Evolutionary conservation across 2,329 filamentous ascomycete genomes (phyloP), one percentile per base, ranked within the genome.

Genomic region (Fusarium piperis): DNA sequence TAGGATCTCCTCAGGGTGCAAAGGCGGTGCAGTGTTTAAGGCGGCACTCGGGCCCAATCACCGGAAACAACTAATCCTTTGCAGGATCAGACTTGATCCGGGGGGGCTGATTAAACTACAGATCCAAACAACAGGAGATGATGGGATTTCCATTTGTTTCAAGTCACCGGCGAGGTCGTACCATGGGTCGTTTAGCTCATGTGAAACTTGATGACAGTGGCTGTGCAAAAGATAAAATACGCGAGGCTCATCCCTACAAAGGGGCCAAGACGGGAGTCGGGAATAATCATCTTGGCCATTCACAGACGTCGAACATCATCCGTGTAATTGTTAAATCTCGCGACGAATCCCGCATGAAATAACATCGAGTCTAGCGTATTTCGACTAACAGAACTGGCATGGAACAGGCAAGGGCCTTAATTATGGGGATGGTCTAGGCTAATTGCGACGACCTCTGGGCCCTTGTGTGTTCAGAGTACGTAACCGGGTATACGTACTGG

Each of bases 231-330:
- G n/a, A n/a, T n/a, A 18, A 33, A n/a, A 33, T 16, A 11, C 35
- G 35, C 18, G 26, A 18, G 18, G n/a, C 12, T 41, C 13, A 46
- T 33, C n/a, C 59, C 26, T 23, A 39, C 39, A 48, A 26, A 20
- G 39, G n/a, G 51, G 73, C 73, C 73, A 74, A 75, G 71, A 66
- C 71, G 70, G 73, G 62, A 72, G 33, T 36, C 66, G 67, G 61
- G 62, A 62, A 38, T 30, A 28, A 12, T 48, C 23, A 20, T 59
- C 56, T 60, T 36, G 28, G 10, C 32, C 48, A 32, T 35, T 53
- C 48, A 18, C 26, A 39, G 57, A 52, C 28, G 13, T 23, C 57
- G 48, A n/a, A 28, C 23, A 12, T 30, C 33, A 41, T 23, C 20
- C 16, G 15, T 48, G 44, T 48, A 30, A 48, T 30, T 48, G 20